These are phyloP conservation scores for Sugiyamaella sp. DNA, from an alignment of 1,139 yeast genomes.

Conservation along the genomic window DNA sequence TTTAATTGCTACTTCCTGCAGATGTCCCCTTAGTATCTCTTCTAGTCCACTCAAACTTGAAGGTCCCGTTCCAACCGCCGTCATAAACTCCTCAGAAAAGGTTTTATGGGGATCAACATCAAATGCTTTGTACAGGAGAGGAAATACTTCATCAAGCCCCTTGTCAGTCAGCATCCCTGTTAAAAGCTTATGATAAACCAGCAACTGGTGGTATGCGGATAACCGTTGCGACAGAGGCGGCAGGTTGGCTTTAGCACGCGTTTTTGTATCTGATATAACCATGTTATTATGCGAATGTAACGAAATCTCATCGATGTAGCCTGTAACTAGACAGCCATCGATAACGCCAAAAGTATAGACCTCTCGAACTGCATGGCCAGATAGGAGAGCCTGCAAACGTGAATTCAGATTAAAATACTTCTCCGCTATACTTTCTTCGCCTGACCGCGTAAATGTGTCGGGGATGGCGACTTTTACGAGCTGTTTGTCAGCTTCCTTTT, in stretches of 20 bases:
- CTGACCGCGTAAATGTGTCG: conserved; percentile 3
- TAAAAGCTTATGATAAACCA: conserved; percentile 37
- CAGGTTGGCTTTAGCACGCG: conserved; percentile 29
- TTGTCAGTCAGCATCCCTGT: conserved; percentile 22
- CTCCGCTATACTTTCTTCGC: conserved; percentile 31
- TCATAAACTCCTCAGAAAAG: conserved; percentile 9
- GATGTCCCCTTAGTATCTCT: not conserved
- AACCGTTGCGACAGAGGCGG: conserved; percentile 34
- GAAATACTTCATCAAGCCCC: not conserved
- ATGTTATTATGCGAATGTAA: conserved; percentile 22
- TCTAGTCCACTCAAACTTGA: not conserved
- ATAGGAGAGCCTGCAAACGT: conserved; percentile 23
- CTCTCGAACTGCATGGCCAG: conserved; percentile 35
- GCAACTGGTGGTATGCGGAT: conserved; percentile 42
- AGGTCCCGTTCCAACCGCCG: not conserved
- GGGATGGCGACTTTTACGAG: conserved; percentile 16
- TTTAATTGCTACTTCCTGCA: not conserved
- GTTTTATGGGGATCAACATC: conserved; percentile 14
- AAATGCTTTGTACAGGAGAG: conserved; percentile 18
- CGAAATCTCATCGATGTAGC: conserved; percentile 37
- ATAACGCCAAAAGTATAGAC: conserved; percentile 39
- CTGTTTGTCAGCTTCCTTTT: conserved; percentile 25
- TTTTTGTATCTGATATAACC: conserved; percentile 41
- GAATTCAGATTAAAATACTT: conserved; percentile 26
- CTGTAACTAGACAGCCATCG: conserved; percentile 34